Conservation (phyloP, 257 asterid species). For the Solanum gandarillasii region DNA sequence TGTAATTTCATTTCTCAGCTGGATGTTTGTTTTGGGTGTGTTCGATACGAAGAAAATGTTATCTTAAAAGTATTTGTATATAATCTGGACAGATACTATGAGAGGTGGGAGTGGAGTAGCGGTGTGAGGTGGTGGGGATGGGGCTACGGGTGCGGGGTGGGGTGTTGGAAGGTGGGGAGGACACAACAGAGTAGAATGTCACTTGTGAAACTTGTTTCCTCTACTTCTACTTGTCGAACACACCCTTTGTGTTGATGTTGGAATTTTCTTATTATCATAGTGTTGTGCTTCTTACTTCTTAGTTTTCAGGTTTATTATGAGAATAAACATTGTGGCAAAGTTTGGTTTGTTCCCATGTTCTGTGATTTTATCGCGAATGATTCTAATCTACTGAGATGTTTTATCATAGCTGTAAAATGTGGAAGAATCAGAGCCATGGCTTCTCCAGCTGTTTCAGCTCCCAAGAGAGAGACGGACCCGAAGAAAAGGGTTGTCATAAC, state of each 20-base stretch:
- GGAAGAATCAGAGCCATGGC: conserved; percentile 25
- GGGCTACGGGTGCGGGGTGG: background rate
- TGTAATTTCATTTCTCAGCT: background rate
- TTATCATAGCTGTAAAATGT: conserved; percentile 6
- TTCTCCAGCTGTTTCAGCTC: conserved; percentile 30
- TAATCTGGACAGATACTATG: background rate
- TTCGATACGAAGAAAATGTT: background rate
- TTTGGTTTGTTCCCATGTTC: background rate
- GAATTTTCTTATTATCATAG: background rate
- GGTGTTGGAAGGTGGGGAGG: background rate
- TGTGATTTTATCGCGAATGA: background rate
- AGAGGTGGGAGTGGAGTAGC: background rate
- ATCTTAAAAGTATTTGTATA: background rate
- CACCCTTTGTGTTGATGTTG: background rate
- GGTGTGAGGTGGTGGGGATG: background rate
- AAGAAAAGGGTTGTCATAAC: conserved; percentile 43
- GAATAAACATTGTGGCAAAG: background rate
- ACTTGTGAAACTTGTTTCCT: background rate
- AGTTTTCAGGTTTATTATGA: background rate
- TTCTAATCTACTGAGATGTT: background rate
- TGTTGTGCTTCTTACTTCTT: background rate
- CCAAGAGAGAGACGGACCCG: conserved; percentile 38
- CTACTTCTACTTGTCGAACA: background rate
- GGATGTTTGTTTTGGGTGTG: background rate
- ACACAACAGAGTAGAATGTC: background rate